Evolutionary conservation across 305 asterid species (phyloP).

Genomic region (Solanum aculeatissimum): DNA sequence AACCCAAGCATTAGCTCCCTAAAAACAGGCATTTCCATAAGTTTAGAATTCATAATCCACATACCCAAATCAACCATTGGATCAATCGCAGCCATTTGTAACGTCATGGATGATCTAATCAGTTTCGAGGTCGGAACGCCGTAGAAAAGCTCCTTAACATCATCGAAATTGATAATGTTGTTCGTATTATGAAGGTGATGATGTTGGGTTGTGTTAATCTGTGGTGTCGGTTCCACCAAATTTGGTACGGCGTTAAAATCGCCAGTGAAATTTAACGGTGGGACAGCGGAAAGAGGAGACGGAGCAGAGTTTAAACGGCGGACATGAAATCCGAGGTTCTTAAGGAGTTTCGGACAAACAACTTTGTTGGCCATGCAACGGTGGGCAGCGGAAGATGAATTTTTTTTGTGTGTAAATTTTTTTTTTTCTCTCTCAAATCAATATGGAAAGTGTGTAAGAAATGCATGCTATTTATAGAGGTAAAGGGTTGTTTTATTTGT

Average conservation of each 20-base stretch:
- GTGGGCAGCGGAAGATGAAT: background rate
- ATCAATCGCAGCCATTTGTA: slow-evolving; percentile 31
- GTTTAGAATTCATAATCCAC: slow-evolving; percentile 42
- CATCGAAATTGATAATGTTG: slow-evolving; percentile 23
- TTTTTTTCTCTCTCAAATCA: background rate
- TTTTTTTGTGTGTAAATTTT: background rate
- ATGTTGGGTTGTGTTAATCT: background rate
- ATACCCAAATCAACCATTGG: slow-evolving; percentile 50
- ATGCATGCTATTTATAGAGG: background rate
- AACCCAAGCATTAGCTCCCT: slow-evolving; percentile 22
- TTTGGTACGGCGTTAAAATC: background rate
- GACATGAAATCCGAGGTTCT: background rate
- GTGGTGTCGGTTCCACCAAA: background rate
- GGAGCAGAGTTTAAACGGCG: slow-evolving; percentile 36
- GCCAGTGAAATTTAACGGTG: slow-evolving; percentile 8
- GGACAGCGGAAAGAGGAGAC: slow-evolving; percentile 10
- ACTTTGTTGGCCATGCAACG: slow-evolving; percentile 3
- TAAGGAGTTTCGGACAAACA: background rate
- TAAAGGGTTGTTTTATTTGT: background rate
- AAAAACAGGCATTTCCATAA: slow-evolving; percentile 28
- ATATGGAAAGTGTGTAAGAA: background rate
- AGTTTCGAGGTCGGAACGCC: slow-evolving; percentile 36
- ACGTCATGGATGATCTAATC: slow-evolving; percentile 33
- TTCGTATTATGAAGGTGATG: background rate
- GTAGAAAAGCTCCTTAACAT: slow-evolving; percentile 34